Evolutionary conservation across 2,329 filamentous ascomycete genomes (phyloP), one percentile per base, ranked within the genome.

Genomic region (Arthrobotrys musiformis): DNA sequence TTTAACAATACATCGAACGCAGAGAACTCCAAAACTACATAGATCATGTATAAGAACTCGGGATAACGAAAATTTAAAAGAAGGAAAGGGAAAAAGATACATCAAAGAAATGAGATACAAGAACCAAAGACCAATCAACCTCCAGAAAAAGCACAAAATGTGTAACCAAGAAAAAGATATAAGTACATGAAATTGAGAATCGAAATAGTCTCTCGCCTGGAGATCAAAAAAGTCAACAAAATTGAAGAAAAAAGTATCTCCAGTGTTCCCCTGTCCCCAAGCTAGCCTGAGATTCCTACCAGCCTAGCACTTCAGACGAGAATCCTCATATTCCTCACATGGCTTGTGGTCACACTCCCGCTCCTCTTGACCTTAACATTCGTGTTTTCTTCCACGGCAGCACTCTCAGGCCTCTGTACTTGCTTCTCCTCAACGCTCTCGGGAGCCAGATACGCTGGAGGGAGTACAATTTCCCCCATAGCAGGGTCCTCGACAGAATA

Each of bases 241-340:
- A n/a, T n/a, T n/a, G n/a, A n/a, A n/a, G n/a, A n/a, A n/a, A n/a
- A n/a, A n/a, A n/a, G n/a, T n/a, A n/a, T n/a, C n/a, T n/a, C n/a
- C n/a, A n/a, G n/a, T n/a, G n/a, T n/a, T n/a, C n/a, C n/a, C n/a
- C n/a, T n/a, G n/a, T n/a, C n/a, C n/a, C n/a, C n/a, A n/a, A n/a
- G n/a, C n/a, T n/a, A n/a, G n/a, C n/a, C n/a, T n/a, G n/a, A n/a
- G n/a, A n/a, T n/a, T n/a, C n/a, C n/a, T n/a, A n/a, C n/a, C n/a
- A n/a, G n/a, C n/a, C n/a, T n/a, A n/a, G n/a, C n/a, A n/a, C n/a
- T 17, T 40, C 40, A 67, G 19, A 67, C 48, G 11, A 67, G 17
- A 22, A 67, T 46, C 30, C 63, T 54, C 26, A 56, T 35, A 15
- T 52, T 56, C 19, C 48, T 30, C 24, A 33, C 24, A 13, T 13